phyloP scores from a whole-genome alignment of 2,329 filamentous ascomycete genomes.

The Paracoccidioides lutzii region DNA sequence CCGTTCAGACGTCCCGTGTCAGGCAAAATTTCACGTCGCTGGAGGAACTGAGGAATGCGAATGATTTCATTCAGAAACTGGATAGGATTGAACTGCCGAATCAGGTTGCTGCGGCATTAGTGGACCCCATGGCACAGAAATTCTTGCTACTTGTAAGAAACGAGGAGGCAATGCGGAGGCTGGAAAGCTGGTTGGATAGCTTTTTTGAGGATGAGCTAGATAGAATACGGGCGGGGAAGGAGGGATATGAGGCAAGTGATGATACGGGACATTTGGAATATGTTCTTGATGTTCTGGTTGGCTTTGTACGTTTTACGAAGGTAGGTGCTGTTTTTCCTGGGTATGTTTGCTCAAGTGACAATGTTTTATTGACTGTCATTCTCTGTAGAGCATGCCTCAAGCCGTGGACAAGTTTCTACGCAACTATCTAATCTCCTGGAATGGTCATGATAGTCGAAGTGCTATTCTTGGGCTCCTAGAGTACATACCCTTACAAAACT shows the following conservation, averaged over 20 bases:
- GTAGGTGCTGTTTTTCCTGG: slow-evolving; percentile 13
- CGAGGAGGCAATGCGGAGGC: slow-evolving; percentile 32
- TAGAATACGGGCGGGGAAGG: slow-evolving; percentile 31
- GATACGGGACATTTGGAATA: slow-evolving; percentile 24
- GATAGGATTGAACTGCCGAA: slow-evolving; percentile 72
- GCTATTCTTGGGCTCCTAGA: slow-evolving; percentile 25
- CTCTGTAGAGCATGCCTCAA: slow-evolving; percentile 21
- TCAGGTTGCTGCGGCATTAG: slow-evolving; percentile 64
- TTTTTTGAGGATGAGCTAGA: slow-evolving; percentile 29
- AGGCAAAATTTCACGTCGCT: slow-evolving; percentile 47
- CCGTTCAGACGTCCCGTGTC: slow-evolving; percentile 61
- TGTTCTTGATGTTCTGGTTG: slow-evolving; percentile 22
- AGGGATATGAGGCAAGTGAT: slow-evolving; percentile 18
- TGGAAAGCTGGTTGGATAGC: slow-evolving; percentile 28
- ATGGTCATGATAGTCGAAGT: slow-evolving; percentile 43
- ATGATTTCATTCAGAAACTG: slow-evolving; percentile 56
- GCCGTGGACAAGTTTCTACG: slow-evolving; percentile 25
- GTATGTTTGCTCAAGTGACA: neutral
- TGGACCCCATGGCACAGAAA: slow-evolving; percentile 67
- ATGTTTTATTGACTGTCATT: slow-evolving; percentile 1
- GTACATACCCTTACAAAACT: slow-evolving; percentile 21
- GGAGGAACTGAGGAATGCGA: slow-evolving; percentile 63
- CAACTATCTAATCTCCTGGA: slow-evolving; percentile 48
- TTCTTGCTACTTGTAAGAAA: slow-evolving; percentile 53
- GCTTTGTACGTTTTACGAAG: slow-evolving; percentile 28